Percentiles rank a stretch among this genome's conserved stretches.
Evolutionary conservation across 148 eudicot genomes (phyloP).

Genomic region (Dianthus caryophyllus): DNA sequence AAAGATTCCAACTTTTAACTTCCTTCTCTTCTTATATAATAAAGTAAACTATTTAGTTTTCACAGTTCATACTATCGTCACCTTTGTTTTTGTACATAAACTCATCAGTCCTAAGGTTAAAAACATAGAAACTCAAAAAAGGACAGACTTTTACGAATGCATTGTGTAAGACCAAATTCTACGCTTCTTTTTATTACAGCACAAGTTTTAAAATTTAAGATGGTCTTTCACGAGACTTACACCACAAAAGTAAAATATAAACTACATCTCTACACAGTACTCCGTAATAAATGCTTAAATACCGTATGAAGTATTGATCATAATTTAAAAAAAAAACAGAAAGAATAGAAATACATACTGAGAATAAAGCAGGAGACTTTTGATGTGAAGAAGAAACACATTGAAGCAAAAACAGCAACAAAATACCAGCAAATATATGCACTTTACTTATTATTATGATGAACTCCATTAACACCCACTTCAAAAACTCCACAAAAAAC

Average conservation of each 20-base stretch:
- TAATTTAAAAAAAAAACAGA: constrained; percentile 1
- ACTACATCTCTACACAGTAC: too few relatives aligned
- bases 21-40: constrained; percentile 7
- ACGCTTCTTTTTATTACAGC: too few relatives aligned
- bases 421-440: constrained; percentile 16
- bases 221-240: too few relatives aligned
- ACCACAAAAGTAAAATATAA: too few relatives aligned
- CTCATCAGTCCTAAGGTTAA: too few relatives aligned
- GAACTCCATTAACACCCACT: constrained; percentile 21
- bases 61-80: constrained; percentile 5
- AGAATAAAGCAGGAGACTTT: constrained; percentile 45
- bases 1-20: constrained; percentile 8
- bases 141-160: too few relatives aligned
- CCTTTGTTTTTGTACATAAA: too few relatives aligned
- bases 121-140: too few relatives aligned
- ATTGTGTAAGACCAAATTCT: too few relatives aligned
- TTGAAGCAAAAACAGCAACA: constrained; percentile 42
- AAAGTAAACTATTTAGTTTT: background rate
- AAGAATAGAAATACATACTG: constrained; percentile 44
- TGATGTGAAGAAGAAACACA: constrained; percentile 39
- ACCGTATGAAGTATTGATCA: background rate
- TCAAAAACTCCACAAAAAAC: constrained; percentile 15
- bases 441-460: constrained; percentile 15
- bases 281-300: too few relatives aligned
- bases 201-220: too few relatives aligned